These are phyloP conservation scores for Neurospora terricola DNA, from an alignment of 495 filamentous ascomycete genomes.

Conservation along the genomic window DNA sequence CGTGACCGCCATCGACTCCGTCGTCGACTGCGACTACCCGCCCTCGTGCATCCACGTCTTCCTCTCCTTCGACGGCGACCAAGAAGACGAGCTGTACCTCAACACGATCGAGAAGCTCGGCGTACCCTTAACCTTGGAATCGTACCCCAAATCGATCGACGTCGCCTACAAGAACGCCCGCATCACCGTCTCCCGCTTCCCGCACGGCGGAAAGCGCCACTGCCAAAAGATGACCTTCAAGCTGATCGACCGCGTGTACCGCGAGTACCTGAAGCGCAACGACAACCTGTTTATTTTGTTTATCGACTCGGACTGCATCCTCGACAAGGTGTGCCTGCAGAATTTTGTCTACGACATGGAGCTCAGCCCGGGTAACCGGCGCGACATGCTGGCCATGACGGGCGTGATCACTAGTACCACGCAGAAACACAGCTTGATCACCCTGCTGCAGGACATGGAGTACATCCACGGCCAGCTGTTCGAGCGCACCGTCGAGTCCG, in stretches of 20 bases:
- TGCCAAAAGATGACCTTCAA: conserved; percentile 94
- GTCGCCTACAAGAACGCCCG: conserved; percentile 72
- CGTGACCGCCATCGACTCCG: conserved; percentile 80
- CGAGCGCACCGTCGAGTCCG: conserved; percentile 92
- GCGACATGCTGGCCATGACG: conserved; percentile 96
- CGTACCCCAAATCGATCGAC: conserved; percentile 86
- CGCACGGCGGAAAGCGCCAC: conserved; percentile 85
- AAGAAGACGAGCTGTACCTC: conserved; percentile 81
- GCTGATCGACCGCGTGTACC: conserved; percentile 89
- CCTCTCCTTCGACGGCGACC: conserved; percentile 87
- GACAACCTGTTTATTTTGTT: conserved; percentile 95
- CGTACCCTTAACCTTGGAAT: conserved; percentile 64
- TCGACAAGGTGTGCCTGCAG: conserved; percentile 86
- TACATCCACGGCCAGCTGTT: conserved; percentile 97
- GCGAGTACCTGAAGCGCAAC: conserved; percentile 75
- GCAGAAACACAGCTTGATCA: conserved; percentile 78
- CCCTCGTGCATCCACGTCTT: conserved; percentile 91
- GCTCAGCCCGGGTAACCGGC: conserved; percentile 83
- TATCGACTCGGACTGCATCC: conserved; percentile 96
- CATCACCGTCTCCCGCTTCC: conserved; percentile 87
- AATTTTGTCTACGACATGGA: conserved; percentile 99
- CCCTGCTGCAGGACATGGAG: conserved; percentile 93
- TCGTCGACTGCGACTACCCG: conserved; percentile 92
- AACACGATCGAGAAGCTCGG: conserved; percentile 82
- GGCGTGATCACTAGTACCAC: conserved; percentile 96